Conservation (phyloP, 495 filamentous ascomycete species). For the Jackrogersella multiformis region DNA sequence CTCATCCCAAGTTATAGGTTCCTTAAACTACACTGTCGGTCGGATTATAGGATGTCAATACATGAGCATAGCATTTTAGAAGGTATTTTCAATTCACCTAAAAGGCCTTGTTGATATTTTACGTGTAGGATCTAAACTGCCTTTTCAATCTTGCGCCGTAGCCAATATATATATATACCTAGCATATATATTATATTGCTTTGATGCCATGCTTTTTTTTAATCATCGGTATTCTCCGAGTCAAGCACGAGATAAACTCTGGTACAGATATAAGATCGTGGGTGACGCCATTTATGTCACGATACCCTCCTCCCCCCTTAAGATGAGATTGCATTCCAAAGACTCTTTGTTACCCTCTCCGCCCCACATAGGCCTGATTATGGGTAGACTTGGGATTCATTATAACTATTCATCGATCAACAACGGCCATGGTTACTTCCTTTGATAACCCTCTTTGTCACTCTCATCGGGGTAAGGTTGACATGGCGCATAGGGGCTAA, state of each 20-base stretch:
- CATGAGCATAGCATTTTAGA: not conserved
- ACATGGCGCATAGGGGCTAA: constrained; percentile 19
- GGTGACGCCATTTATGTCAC: constrained; percentile 10
- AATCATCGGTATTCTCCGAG: constrained; percentile 19
- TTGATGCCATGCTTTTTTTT: constrained; percentile 1
- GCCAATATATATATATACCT: no score
- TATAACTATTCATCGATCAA: constrained; percentile 43
- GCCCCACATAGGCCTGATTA: constrained; percentile 14
- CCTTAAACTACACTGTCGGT: not conserved
- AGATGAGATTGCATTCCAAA: constrained; percentile 46
- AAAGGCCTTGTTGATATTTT: not conserved
- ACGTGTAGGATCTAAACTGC: not conserved
- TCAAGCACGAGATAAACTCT: constrained; percentile 2
- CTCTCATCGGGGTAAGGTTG: constrained; percentile 15
- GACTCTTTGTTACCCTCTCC: constrained; percentile 40
- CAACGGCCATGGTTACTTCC: constrained; percentile 42
- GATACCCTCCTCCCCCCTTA: constrained; percentile 16
- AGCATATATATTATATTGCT: no score
- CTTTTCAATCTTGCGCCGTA: not conserved
- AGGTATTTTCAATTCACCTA: not conserved
- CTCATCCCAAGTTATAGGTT: not conserved
- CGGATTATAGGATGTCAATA: not conserved
- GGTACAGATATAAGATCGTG: constrained; percentile 27
- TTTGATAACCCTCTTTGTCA: constrained; percentile 45
- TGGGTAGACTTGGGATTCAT: constrained; percentile 31